Conservation (phyloP, 768 basidiomycete genomes). For the Serendipita sp. region DNA sequence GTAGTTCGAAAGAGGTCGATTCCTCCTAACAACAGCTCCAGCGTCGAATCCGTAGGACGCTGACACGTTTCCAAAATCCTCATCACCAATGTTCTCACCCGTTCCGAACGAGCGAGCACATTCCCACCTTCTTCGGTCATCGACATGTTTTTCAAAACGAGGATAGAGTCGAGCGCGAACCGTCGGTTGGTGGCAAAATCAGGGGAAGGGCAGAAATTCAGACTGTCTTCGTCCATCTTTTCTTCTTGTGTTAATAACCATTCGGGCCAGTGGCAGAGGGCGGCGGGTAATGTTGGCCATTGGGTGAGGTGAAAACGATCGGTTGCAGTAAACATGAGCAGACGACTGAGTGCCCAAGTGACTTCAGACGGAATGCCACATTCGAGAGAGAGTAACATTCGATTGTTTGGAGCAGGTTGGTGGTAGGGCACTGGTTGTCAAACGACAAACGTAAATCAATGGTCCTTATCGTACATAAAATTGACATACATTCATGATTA, state of each 20-base stretch:
- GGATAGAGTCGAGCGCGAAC: slow-evolving; percentile 72
- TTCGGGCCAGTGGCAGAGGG: slow-evolving; percentile 77
- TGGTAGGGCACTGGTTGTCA: too few relatives aligned
- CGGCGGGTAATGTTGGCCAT: slow-evolving; percentile 67
- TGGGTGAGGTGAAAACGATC: slow-evolving; percentile 57
- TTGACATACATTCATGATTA: too few relatives aligned
- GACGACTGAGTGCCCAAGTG: slow-evolving; percentile 76
- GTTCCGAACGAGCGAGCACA: slow-evolving; percentile 40
- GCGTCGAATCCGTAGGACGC: slow-evolving; percentile 44
- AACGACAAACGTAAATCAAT: too few relatives aligned
- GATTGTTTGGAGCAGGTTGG: slow-evolving; percentile 46
- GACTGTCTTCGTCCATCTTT: slow-evolving; percentile 3
- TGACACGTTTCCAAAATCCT: slow-evolving; percentile 47
- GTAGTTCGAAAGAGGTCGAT: slow-evolving; percentile 58
- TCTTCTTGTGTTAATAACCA: slow-evolving; percentile 41
- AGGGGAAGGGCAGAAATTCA: slow-evolving; percentile 41
- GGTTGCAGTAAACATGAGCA: slow-evolving; percentile 64
- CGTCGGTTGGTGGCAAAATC: slow-evolving; percentile 39
- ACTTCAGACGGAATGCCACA: slow-evolving; percentile 73
- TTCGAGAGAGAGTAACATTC: slow-evolving; percentile 78
- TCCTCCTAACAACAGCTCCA: slow-evolving; percentile 54
- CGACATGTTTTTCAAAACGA: slow-evolving; percentile 73
- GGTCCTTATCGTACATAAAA: too few relatives aligned
- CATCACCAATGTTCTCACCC: slow-evolving; percentile 49
- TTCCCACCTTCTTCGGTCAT: slow-evolving; percentile 48